Conservation (phyloP, 1,284 basidiomycete species). For the Fomitopsis betulina region DNA sequence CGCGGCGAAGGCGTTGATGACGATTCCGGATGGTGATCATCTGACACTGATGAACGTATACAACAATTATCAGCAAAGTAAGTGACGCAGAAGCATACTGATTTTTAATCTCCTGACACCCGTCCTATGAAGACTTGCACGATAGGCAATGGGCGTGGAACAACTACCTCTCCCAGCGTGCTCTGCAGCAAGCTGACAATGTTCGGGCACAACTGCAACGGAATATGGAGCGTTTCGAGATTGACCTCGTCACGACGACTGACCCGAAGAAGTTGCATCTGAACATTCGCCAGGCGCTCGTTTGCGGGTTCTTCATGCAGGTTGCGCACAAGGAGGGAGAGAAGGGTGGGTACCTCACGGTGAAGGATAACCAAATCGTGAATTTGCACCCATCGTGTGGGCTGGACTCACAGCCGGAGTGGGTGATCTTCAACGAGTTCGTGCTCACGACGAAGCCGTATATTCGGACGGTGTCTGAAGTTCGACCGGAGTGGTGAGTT, state of each 20-base stretch:
- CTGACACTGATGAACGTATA: slow-evolving; percentile 94
- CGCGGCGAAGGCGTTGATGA: slow-evolving; percentile 84
- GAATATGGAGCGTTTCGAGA: slow-evolving; percentile 90
- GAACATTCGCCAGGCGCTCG: slow-evolving; percentile 82
- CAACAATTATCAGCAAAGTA: slow-evolving; percentile 87
- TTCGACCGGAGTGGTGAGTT: slow-evolving; percentile 83
- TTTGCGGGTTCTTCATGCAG: slow-evolving; percentile 98
- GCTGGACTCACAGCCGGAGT: slow-evolving; percentile 90
- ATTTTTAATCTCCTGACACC: not conserved
- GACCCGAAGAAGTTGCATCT: slow-evolving; percentile 80
- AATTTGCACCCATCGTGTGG: slow-evolving; percentile 94
- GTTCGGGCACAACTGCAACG: slow-evolving; percentile 91
- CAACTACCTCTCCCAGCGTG: slow-evolving; percentile 84
- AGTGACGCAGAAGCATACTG: slow-evolving; percentile 19
- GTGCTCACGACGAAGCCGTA: slow-evolving; percentile 88
- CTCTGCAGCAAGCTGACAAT: slow-evolving; percentile 91
- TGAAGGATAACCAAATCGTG: slow-evolving; percentile 93
- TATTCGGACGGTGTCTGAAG: slow-evolving; percentile 90
- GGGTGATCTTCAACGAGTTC: slow-evolving; percentile 98
- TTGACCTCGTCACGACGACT: slow-evolving; percentile 75
- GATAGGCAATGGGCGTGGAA: slow-evolving; percentile 93
- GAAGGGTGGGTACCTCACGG: slow-evolving; percentile 80
- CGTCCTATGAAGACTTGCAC: slow-evolving; percentile 45
- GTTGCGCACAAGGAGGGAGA: slow-evolving; percentile 95
- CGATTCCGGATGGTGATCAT: slow-evolving; percentile 95